Evolutionary conservation across 305 asterid genomes (phyloP), one percentile per base, ranked within the genome.

Genomic region (Rubia balearica): DNA sequence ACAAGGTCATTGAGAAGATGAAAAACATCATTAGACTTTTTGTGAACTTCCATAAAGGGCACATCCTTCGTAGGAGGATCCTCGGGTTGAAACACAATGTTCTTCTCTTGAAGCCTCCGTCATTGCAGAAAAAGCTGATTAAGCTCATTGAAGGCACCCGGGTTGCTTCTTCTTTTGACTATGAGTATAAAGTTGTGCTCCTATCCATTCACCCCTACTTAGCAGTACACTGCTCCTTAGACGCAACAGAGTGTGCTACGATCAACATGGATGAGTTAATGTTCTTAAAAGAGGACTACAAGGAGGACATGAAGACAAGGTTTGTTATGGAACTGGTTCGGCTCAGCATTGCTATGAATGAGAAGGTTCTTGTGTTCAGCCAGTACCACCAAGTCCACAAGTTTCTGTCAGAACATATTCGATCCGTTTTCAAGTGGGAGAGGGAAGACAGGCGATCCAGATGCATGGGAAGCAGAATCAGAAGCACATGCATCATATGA

Each of bases 151-250:
- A 75, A 61, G 76, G 67, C 49, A n/a, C 40, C 2, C 63, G 36
- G 13, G 68, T 36, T 19, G 11, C 7, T 21, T 22, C 68, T 73
- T 59, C 78, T 45, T 86, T 87, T 14, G 66, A 81, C 30, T 75
- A 55, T 33, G 90, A 84, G 4, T 79, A 84, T 51, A 73, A 74
- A 30, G 78, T 85, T 16, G 85, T 89, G 2, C 55, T 87, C 68
- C 63, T 85, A 42, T 89, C 96, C 8, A 87, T 83, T 33, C 94
- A 90, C 60, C 97, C 96, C 0, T 86, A 80, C 45, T 83, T 87
- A 41, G 60, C 81, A 53, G 51, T 57, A 16, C 19, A 53, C 19
- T 78, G 69, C n/a, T 40, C 21, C 5, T 36, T 71, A 22, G 43
- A 73, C 2, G 81, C 77, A 8, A 75, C 65, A 8, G 77, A 71